phyloP scores from a whole-genome alignment of 176 grass and related monocot species.

The Zea luxurians region DNA sequence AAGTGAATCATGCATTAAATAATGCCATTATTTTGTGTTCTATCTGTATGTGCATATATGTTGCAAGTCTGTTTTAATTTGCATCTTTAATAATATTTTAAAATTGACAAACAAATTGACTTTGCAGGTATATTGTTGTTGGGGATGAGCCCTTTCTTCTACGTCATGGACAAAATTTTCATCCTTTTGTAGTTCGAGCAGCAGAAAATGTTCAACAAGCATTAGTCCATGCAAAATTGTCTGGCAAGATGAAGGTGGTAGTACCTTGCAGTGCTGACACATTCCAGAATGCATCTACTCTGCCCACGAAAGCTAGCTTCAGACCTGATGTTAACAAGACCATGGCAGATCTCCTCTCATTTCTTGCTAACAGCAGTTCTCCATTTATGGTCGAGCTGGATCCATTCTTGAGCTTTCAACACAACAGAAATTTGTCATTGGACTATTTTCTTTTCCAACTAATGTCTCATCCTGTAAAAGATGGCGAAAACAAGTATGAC shows the following conservation, averaged over 20 bases:
- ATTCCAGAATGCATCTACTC: slow-evolving; percentile 62
- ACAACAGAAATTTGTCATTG: slow-evolving; percentile 76
- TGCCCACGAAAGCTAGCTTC: slow-evolving; percentile 76
- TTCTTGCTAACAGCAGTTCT: slow-evolving; percentile 76
- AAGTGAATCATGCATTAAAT: neutral
- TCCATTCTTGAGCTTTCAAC: slow-evolving; percentile 65
- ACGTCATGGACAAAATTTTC: slow-evolving; percentile 58
- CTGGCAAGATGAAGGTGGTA: slow-evolving; percentile 73
- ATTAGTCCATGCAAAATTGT: slow-evolving; percentile 64
- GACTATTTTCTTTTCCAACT: slow-evolving; percentile 73
- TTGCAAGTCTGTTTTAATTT: neutral
- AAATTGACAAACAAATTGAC: slow-evolving; percentile 28
- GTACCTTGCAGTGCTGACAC: slow-evolving; percentile 74
- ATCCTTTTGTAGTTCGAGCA: slow-evolving; percentile 70
- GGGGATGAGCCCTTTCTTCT: slow-evolving; percentile 87
- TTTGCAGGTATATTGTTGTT: slow-evolving; percentile 73
- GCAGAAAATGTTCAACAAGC: slow-evolving; percentile 71
- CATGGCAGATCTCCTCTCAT: slow-evolving; percentile 79
- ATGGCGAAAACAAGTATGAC: slow-evolving; percentile 72
- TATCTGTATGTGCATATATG: neutral
- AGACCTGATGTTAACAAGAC: slow-evolving; percentile 83
- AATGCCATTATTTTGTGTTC: slow-evolving; percentile 4
- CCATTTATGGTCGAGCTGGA: slow-evolving; percentile 83
- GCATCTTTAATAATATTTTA: neutral
- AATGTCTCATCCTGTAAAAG: slow-evolving; percentile 64